A percentile compares a stretch with the other conserved stretches of the same genome.
phyloP scores from a whole-genome alignment of 2,329 filamentous ascomycete genomes.

The Aureobasidium zeae region DNA sequence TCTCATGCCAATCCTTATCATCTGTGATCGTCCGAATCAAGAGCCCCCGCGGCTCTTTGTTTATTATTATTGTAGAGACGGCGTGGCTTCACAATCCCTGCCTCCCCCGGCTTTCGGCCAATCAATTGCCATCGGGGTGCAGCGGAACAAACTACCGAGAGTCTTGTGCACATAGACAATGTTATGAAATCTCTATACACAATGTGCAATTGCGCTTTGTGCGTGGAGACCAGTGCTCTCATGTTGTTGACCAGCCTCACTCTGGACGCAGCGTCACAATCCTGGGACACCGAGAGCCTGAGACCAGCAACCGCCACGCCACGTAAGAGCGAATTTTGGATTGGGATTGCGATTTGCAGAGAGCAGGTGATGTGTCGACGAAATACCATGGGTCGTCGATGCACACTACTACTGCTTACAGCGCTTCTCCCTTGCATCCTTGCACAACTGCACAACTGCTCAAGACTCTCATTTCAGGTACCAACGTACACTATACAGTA shows the following conservation, averaged over 20 bases:
- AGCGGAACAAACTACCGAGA: conserved; percentile 3
- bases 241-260: no score
- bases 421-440: no score
- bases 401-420: conserved; percentile 1
- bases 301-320: no score
- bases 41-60: conserved; percentile 6
- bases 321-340: no score
- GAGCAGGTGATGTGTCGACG: conserved; percentile 2
- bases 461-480: no score
- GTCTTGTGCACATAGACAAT: background rate
- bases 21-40: conserved; percentile 12
- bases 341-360: background rate
- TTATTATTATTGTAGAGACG: no score
- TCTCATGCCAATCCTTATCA: conserved; percentile 11
- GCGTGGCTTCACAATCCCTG: conserved; percentile 12
- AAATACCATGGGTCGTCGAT: no score
- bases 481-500: conserved; percentile 5
- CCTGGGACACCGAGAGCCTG: no score
- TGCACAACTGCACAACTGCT: no score
- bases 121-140: conserved; percentile 7
- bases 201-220: no score
- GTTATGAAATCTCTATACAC: conserved; percentile 10
- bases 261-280: no score
- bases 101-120: conserved; percentile 10
- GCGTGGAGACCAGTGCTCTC: no score